A percentile compares a stretch with the other conserved stretches of the same genome.
These are phyloP conservation scores for Geosmithia flava DNA, from an alignment of 2,329 filamentous ascomycete species.

Conservation along the genomic window DNA sequence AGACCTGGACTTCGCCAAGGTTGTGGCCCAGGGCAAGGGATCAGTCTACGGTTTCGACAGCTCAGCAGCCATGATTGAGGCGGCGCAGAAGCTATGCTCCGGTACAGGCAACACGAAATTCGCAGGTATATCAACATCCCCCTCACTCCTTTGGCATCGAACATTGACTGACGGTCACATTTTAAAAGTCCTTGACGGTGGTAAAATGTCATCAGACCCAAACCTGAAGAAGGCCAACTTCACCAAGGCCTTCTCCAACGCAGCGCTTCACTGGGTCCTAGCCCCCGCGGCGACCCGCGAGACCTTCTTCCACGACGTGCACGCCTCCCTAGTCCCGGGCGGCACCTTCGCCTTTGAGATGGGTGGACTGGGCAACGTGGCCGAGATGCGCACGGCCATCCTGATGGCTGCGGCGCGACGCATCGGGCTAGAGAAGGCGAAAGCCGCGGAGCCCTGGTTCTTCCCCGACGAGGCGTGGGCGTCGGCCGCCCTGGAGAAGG, in stretches of 20 bases:
- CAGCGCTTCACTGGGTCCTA: conserved; percentile 57
- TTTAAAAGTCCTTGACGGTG: conserved; percentile 31
- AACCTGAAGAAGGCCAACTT: conserved; percentile 23
- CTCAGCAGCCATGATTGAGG: conserved; percentile 44
- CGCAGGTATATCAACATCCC: conserved; percentile 18
- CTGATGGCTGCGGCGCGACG: conserved; percentile 39
- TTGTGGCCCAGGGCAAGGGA: conserved; percentile 30
- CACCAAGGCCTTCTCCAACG: conserved; percentile 53
- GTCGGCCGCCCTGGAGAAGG: conserved; percentile 26
- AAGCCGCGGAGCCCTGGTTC: conserved; percentile 53
- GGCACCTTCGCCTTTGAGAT: conserved; percentile 57
- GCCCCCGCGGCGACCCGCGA: conserved; percentile 25
- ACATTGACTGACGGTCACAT: neutral
- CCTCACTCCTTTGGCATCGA: neutral
- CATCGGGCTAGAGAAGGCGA: conserved; percentile 33
- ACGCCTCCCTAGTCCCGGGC: conserved; percentile 36
- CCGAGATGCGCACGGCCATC: conserved; percentile 48
- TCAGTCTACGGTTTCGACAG: conserved; percentile 45
- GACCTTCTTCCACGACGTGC: conserved; percentile 39
- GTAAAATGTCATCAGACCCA: conserved; percentile 19
- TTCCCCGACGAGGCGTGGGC: conserved; percentile 56
- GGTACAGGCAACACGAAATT: conserved; percentile 27
- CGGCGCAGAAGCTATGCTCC: conserved; percentile 29
- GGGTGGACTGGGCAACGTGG: conserved; percentile 58
- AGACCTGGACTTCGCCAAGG: conserved; percentile 37